Base-by-base conservation (phyloP, 176 grass and related monocot species). In the Zizania latifolia region DNA sequence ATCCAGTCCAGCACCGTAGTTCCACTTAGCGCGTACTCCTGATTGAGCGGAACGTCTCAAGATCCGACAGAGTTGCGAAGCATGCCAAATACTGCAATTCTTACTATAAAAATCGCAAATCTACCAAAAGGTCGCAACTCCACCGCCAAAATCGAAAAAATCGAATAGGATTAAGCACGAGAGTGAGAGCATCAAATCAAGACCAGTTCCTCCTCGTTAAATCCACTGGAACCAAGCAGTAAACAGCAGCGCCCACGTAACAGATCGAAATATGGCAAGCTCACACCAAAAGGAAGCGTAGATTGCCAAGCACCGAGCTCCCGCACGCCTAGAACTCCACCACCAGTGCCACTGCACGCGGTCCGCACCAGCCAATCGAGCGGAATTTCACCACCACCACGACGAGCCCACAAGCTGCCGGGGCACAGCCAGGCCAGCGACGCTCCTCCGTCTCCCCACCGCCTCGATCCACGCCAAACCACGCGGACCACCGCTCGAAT, bases 401-500 rank as follows among this genome's bases (percentile, higher is more conserved):
- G 8, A 17, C 41, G 39, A 69, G 40, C 66, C 39, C 39, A 8
- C 19, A 16, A 8, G 27, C 37, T 19, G n/a, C 40, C 13, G n/a
- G 24, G 8, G 12, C n/a, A n/a, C n/a, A n/a, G n/a, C n/a, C n/a
- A n/a, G n/a, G n/a, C 27, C 27, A 48, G 30, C 26, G 28, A 43
- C 43, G 21, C 27, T 5, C 65, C 13, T 13, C 36, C 23, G 13
- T 15, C 28, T n/a, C 41, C 8, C 4, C 16, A 3, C 38, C 36
- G 65, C 65, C 22, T 65, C 62, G 65, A 68, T 68, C 65, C 65
- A 44, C 27, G 43, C 43, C 43, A 1, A 45, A 69, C 43, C 65
- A 6, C 65, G 24, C 65, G 0, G 40, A 39, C 8, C 38, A 27
- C 22, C 13, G 14, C 24, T 15, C 29, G 10, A 71, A 76, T 69